phyloP scores from a whole-genome alignment of 208 protist species.

The Acanthamoeba quina region DNA sequence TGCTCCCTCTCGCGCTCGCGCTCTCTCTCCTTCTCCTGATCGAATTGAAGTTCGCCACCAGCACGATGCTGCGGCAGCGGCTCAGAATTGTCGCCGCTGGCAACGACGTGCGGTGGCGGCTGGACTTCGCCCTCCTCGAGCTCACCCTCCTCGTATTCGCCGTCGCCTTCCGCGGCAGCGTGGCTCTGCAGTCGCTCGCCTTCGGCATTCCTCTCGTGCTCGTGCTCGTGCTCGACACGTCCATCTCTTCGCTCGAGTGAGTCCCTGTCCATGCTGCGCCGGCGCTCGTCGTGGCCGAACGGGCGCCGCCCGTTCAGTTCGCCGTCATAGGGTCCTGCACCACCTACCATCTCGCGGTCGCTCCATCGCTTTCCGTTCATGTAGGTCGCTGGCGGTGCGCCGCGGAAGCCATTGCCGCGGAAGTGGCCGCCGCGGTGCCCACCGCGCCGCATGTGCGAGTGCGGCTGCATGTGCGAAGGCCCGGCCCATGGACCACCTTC shows the following conservation, averaged over 20 bases:
- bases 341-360: not conserved
- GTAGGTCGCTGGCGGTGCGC: not conserved
- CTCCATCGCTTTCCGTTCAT: conserved; percentile 7
- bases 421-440: not conserved
- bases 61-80: not conserved
- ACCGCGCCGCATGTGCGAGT: not conserved
- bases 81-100: not conserved
- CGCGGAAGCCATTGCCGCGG: conserved; percentile 4
- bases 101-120: too few species aligned
- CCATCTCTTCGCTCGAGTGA: not conserved
- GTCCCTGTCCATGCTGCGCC: not conserved
- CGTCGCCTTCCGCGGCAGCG: not conserved
- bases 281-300: not conserved
- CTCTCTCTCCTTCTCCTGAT: too few species aligned
- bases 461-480: not conserved
- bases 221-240: not conserved
- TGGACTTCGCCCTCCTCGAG: conserved; percentile 2
- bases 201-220: not conserved
- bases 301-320: not conserved
- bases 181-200: not conserved
- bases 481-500: not conserved
- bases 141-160: not conserved
- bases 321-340: not conserved
- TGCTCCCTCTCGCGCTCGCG: not conserved
- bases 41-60: not conserved